Evolutionary conservation across 2,329 filamentous ascomycete species (phyloP), one percentile per base, ranked within the genome.

Genomic region (Exophiala oligosperma): DNA sequence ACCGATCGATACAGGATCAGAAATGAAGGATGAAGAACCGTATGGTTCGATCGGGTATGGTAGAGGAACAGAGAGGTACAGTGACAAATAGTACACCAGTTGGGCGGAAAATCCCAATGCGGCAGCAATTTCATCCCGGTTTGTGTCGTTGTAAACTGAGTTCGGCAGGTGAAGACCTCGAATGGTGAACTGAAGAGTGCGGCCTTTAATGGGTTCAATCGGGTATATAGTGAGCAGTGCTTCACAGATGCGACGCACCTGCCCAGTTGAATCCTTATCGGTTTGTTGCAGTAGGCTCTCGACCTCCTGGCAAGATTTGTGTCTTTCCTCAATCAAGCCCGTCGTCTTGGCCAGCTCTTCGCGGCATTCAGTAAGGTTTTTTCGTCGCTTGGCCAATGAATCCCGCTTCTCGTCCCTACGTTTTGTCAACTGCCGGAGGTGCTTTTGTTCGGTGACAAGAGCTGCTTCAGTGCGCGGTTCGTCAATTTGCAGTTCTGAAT

Each of bases 191-290:
- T 87, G 82, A 1, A 97, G 82, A 0, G 91, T 82, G 63, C 82
- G 81, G 55, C 79, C 77, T 2, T 78, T 74, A 5, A 86, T 73
- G 1, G 92, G 88, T 7, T 86, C 83, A 59, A 99, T 96, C 3
- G 89, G 86, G 70, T 92, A 97, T 56, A 97, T 90, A 26, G 79
- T 77, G 11, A 85, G 78, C 0, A 99, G 79, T 64, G 96, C 92
- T 64, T 94, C 87, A 71, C 91, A 92, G 55, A 97, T 90, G 37
- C 94, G 88, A 12, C 92, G 85, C 23, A 92, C 84, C 72, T 97
- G 94, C n/a, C 89, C 91, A 57, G 82, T 85, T n/a, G 91, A 88
- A 21, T 86, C 84, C 51, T 88, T 85, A 14, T 66, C 67, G 43
- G 80, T 79, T 14, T 58, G 52, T 14, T 62, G 50, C 4, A 61